phyloP scores from a whole-genome alignment of 2,329 filamentous ascomycete genomes.

The Allantophomopsis cytisporea region DNA sequence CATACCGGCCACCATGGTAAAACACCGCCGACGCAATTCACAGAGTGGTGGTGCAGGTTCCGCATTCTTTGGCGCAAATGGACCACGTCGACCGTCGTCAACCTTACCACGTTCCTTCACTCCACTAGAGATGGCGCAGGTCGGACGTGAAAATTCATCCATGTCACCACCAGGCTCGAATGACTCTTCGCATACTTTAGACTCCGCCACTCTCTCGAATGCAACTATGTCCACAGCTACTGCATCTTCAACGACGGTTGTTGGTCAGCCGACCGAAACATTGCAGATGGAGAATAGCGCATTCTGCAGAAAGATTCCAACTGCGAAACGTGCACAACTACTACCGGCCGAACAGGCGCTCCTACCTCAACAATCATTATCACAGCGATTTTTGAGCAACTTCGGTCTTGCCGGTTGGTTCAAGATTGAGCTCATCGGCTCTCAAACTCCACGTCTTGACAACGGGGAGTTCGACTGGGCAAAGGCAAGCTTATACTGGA shows the following conservation, averaged over 20 bases:
- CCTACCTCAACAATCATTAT: slow-evolving; percentile 51
- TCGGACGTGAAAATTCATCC: slow-evolving; percentile 12
- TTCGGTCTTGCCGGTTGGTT: slow-evolving; percentile 64
- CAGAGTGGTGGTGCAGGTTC: slow-evolving; percentile 5
- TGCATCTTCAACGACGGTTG: slow-evolving; percentile 10
- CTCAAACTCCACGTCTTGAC: slow-evolving; percentile 59
- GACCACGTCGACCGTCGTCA: slow-evolving; percentile 5
- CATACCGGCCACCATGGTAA: slow-evolving; percentile 25
- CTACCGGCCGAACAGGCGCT: slow-evolving; percentile 59
- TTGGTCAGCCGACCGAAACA: slow-evolving; percentile 14
- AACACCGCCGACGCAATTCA: slow-evolving; percentile 2
- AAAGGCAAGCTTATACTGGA: slow-evolving; percentile 53
- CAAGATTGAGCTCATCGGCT: slow-evolving; percentile 58
- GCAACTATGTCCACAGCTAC: slow-evolving; percentile 14
- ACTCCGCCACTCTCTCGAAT: slow-evolving; percentile 36
- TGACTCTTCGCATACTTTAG: slow-evolving; percentile 36
- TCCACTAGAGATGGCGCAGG: slow-evolving; percentile 13
- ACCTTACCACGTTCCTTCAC: slow-evolving; percentile 13
- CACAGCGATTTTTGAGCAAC: slow-evolving; percentile 47
- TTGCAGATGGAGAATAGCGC: slow-evolving; percentile 19
- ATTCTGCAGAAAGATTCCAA: slow-evolving; percentile 51
- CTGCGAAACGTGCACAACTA: slow-evolving; percentile 49
- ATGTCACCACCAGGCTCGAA: slow-evolving; percentile 14
- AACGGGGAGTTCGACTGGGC: slow-evolving; percentile 68
- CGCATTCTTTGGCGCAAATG: slow-evolving; percentile 3